Evolutionary conservation across 2,329 filamentous ascomycete genomes (phyloP), one percentile per base, ranked within the genome.

Genomic region (Cytospora piceicola): DNA sequence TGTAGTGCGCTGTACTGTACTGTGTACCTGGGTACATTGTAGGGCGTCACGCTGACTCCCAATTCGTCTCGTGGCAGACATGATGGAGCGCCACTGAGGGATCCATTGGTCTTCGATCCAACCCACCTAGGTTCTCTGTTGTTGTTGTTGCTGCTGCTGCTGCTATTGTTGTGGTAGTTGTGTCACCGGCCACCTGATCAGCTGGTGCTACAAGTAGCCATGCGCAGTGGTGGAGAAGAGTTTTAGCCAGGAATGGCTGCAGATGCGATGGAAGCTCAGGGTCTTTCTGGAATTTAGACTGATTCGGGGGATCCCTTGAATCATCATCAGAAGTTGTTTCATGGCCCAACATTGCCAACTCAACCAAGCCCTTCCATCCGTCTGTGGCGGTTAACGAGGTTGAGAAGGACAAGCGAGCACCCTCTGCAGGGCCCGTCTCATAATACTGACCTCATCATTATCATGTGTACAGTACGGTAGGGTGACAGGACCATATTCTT

Each of bases 231-330:
- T 62, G 42, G 52, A 58, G 32, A 34, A 54, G 29, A 24, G 42
- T 30, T 12, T 55, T 62, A 62, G 52, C 51, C 24, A 22, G n/a
- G n/a, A 32, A 32, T 34, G 30, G 46, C 46, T 32, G 34, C 51
- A 58, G 56, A 61, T 66, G 64, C 46, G 42, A 58, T 56, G 59
- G 64, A 66, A 66, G 64, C 60, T 57, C 53, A 17, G 29, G 39
- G 53, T 57, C 39, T 64, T 67, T 67, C 65, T 67, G 65, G 65
- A 67, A 67, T 55, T 53, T n/a, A 34, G 46, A 39, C 39, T 32
- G 42, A 53, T 65, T 49, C 7, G n/a, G n/a, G 11, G 42, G 34
- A 29, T 8, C 42, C 42, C 24, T 8, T 49, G 42, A 49, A 49
- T 22, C 20, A 49, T 17, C 14, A 42, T 22, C 42, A 49, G n/a